Evolutionary conservation across 169 alveolate genomes (phyloP), one percentile per base, ranked within the genome.

Genomic region (Babesia caballi): DNA sequence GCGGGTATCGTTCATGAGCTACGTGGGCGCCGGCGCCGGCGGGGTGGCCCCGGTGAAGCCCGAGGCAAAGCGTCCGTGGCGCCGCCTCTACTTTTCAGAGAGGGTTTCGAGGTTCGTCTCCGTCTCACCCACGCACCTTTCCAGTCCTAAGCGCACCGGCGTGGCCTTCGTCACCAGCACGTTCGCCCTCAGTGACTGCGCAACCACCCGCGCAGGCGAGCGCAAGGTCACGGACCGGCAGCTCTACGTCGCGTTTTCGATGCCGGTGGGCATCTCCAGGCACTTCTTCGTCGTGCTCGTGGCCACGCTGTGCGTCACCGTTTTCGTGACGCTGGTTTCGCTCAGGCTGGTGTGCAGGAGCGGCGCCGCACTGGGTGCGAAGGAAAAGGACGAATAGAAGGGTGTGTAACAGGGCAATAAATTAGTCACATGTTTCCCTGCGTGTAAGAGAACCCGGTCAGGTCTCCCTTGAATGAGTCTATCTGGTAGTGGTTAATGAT

Each of bases 401-500:
- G 15, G 7, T 47, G 32, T 11, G 2, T 19, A 4, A 25, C 9
- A 7, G 56, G 8, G 14, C 19, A 12, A 4, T 12, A 40, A 47
- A 12, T 19, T 2, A 23, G 6, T 38, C 44, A 38, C n/a, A 38
- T 38, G 7, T 17, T 38, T 12, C 44, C 44, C 7, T 38, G 44
- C 0, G 19, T 44, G 76, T 78, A 78, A 14, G 73, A 68, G 40
- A 35, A 78, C 8, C 82, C 87, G 11, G 46, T 17, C 17, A 67
- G 27, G 50, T 78, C 87, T 9, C 66, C 74, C n/a, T 49, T 40
- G 25, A 15, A 25, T 21, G 36, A 19, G 30, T 54, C 38, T 17
- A 68, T 66, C 49, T 33, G 11, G 54, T 53, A 61, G 50, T 76
- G 81, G 47, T 76, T 81, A n/a, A 78, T 47, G 21, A 54, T 23